A percentile compares a stretch with the other conserved stretches of the same genome.
These are phyloP conservation scores for Colletotrichum cuscutae DNA, from an alignment of 2,329 filamentous ascomycete genomes.

Conservation along the genomic window DNA sequence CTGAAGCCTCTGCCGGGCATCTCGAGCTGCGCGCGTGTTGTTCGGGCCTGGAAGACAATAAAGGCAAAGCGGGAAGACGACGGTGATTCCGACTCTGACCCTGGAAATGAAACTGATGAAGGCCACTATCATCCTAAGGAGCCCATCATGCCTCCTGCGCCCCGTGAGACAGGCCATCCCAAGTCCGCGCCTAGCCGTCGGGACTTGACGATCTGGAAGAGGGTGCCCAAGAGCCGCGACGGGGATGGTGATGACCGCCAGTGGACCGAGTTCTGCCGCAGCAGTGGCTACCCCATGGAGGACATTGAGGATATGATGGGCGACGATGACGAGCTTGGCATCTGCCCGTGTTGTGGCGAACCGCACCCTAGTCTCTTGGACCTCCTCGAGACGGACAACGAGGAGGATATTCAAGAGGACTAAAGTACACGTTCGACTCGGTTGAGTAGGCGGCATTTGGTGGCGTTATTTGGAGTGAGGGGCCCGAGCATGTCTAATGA, in stretches of 20 bases:
- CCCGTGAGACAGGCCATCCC: conserved; percentile 55
- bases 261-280: conserved; percentile 61
- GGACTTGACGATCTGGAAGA: conserved; percentile 62
- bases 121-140: conserved; percentile 44
- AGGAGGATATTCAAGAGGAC: background rate
- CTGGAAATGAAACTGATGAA: conserved; percentile 39
- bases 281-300: conserved; percentile 45
- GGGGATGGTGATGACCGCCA: conserved; percentile 45
- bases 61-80: conserved; percentile 37
- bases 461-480: background rate
- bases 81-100: conserved; percentile 38
- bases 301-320: conserved; percentile 44
- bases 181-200: conserved; percentile 47
- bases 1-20: conserved; percentile 53
- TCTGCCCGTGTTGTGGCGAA: conserved; percentile 54
- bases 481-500: background rate
- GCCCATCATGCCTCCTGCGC: conserved; percentile 51
- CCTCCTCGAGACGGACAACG: conserved; percentile 43
- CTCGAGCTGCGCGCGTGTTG: conserved; percentile 54
- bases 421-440: background rate
- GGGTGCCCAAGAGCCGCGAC: conserved; percentile 55
- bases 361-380: conserved; percentile 47
- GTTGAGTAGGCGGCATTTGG: background rate
- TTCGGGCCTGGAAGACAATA: conserved; percentile 54
- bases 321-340: conserved; percentile 43